Base-by-base conservation (phyloP, 2,329 filamentous ascomycete genomes). In the Ilyonectria robusta region DNA sequence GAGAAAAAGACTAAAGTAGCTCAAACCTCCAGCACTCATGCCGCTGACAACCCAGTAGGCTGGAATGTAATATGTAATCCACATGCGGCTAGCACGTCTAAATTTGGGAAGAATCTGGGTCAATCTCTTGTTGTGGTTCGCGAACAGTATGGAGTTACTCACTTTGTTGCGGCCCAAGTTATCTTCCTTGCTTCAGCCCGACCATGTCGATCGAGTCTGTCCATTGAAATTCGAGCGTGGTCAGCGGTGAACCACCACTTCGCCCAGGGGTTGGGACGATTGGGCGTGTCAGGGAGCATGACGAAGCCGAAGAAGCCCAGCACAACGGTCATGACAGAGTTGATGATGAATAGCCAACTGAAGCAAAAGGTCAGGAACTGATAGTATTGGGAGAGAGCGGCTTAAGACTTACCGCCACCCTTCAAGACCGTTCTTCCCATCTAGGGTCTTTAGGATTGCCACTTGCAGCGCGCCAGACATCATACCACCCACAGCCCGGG, bases 401-500 rank as follows among this genome's bases (percentile, higher is more conserved):
- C 6, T 23, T 8, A 6, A 1, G 10, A 13, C 67, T 54, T 37
- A 85, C 63, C 81, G 79, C 84, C 82, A 85, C 1, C 81, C 84
- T 1, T 78, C 72, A 11, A 83, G 76, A 0, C 81, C 82, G 6
- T 75, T 67, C 2, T 62, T 72, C 1, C 81, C 81, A 35, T 84
- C 74, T 51, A 84, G 76, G 4, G 80, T 79, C 19, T 72, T 76
- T 35, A 83, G 80, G 1, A 84, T 78, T 1, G 78, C 82, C 1
- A 82, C 80, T 67, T 84, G 82, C 11, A 85, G 74, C 50, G 83
- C 83, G 1, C 82, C 82, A 0, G 80, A 82, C 62, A 84, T 83
- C 80, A 84, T 84, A 5, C 79, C 77, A 0, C 81, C 82, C 0
- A 79, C 76, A 9, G 61, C 80, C 75, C 69, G 83, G 74, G 72